Conservation (phyloP, 164 flowering plant genomes). For the Umbellularia californica region DNA sequence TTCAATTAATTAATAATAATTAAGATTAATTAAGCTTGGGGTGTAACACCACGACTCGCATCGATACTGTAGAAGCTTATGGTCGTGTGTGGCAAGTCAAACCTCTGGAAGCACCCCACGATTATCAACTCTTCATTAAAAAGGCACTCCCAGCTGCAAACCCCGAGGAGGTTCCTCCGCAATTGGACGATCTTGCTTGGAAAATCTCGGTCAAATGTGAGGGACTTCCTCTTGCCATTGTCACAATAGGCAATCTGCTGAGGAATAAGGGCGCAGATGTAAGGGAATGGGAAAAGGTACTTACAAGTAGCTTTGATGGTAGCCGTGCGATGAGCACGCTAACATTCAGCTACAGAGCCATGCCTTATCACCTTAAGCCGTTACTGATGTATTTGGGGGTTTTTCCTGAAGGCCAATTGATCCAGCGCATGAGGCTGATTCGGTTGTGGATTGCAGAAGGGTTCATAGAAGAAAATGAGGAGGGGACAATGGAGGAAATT, state of each 20-base stretch:
- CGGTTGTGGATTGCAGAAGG: conserved; percentile 56
- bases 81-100: not conserved
- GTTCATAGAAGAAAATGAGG: conserved; percentile 29
- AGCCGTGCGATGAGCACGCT: conserved; percentile 35
- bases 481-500: conserved; percentile 26
- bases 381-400: conserved; percentile 43
- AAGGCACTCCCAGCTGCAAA: not conserved
- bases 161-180: conserved; percentile 5
- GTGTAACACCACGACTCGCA: conserved; percentile 34
- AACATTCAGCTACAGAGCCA: conserved; percentile 44
- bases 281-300: conserved; percentile 36
- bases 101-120: not conserved
- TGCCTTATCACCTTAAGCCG: conserved; percentile 37
- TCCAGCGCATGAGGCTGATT: conserved; percentile 30
- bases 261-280: conserved; percentile 19
- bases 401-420: conserved; percentile 41
- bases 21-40: no score
- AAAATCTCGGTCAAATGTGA: conserved; percentile 44
- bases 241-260: conserved; percentile 46
- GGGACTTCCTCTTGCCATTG: conserved; percentile 51
- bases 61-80: conserved; percentile 24
- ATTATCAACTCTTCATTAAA: conserved; percentile 5
- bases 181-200: conserved; percentile 28
- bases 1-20: no score
- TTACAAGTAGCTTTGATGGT: conserved; percentile 17